Evolutionary conservation across 106 monocot species (phyloP), one percentile per base, ranked within the genome.

Genomic region (Narthecium ossifragum): DNA sequence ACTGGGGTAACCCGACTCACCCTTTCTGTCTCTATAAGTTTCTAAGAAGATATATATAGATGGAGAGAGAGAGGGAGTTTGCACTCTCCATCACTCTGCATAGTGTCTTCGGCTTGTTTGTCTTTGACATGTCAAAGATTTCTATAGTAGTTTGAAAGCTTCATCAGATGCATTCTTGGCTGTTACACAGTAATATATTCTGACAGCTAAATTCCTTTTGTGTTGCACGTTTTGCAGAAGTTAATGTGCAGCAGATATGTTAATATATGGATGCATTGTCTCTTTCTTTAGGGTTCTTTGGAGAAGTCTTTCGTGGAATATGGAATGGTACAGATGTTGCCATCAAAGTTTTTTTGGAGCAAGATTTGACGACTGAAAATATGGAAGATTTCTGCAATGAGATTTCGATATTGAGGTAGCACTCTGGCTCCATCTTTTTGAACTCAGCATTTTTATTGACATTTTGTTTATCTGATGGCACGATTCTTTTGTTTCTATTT

Each of bases 241-340:
- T 43, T 43, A 13, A 43, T 13, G 11, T 43, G 12, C 18, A 18
- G 18, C 14, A 18, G 43, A 53, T 46, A 13, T 58, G 49, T 3
- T 51, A 23, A 7, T 10, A 24, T 29, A 26, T 37, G 15, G 3
- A 30, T 45, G 6, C 27, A 31, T 34, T 22, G 54, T 46, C 17
- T 55, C 9, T 34, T 40, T 57, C 13, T 69, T 46, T 46, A 92
- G 92, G 92, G 24, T 92, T 88, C 61, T 92, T 88, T 79, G 92
- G 92, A 62, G 92, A 92, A 74, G 92, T 92, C 54, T 92, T 92
- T 46, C 78, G 85, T n/a, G 92, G 92, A 24, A 84, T 76, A 55
- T 92, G 92, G 92, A 88, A 88, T 66, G 92, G 92, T 29, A 92
- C 92, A 53, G 92, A 92, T 74, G 88, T 88, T 51, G 92, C 92